Evolutionary conservation across 129 eudicot genomes (phyloP).

Genomic region (Apium graveolens): DNA sequence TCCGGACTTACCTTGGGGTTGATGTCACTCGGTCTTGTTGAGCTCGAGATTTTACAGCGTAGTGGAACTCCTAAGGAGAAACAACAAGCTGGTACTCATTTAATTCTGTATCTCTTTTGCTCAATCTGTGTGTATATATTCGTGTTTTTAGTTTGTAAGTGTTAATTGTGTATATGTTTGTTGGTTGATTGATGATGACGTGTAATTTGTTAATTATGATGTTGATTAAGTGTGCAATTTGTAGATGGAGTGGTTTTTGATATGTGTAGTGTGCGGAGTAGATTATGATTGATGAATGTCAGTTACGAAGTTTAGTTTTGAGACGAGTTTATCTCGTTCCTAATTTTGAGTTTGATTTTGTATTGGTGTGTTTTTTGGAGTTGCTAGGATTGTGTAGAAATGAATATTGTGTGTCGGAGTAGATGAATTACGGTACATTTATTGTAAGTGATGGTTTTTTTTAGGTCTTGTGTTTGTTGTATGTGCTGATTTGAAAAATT

Average conservation of each 20-base stretch:
- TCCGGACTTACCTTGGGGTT: constrained; percentile 91
- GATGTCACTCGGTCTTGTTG: constrained; percentile 94
- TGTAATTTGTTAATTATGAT: neutral
- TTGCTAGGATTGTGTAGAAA: neutral
- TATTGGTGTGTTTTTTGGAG: neutral
- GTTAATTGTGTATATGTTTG: neutral
- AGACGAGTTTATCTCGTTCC: neutral
- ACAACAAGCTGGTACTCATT: constrained; percentile 66
- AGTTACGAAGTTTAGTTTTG: neutral
- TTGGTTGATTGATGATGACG: neutral
- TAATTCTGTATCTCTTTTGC: neutral
- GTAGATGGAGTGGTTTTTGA: neutral
- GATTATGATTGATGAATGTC: neutral
- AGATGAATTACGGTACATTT: neutral
- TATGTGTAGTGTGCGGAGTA: neutral
- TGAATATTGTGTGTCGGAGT: neutral
- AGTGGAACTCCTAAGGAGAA: constrained; percentile 77
- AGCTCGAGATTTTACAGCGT: constrained; percentile 87
- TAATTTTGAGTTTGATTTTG: neutral
- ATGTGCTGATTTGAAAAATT: neutral
- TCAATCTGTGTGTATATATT: neutral
- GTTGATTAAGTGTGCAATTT: neutral
- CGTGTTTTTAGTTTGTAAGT: neutral
- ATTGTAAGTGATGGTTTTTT: neutral
- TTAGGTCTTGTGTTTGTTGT: neutral